These are phyloP conservation scores for Allantophomopsis lycopodina DNA, from an alignment of 2,329 filamentous ascomycete genomes.

Conservation along the genomic window DNA sequence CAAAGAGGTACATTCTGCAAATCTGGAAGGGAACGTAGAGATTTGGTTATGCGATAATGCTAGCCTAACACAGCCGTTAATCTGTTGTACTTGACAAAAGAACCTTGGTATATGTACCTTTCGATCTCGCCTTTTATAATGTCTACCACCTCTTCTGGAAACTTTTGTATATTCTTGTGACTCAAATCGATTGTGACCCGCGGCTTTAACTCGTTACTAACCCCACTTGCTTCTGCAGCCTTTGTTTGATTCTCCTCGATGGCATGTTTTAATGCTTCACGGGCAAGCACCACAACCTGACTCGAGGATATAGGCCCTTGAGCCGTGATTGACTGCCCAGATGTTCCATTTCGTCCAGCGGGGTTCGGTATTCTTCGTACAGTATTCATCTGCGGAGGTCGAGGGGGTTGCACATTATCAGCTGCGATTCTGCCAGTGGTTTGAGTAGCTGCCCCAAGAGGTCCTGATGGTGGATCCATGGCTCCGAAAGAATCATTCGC, in stretches of 20 bases:
- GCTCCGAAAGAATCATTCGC: no score
- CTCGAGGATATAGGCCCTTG: conserved; percentile 39
- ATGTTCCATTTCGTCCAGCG: conserved; percentile 29
- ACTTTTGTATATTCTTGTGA: conserved; percentile 52
- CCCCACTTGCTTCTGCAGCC: conserved; percentile 42
- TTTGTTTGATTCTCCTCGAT: conserved; percentile 52
- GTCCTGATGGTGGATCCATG: conserved; percentile 18
- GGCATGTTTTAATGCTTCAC: conserved; percentile 53
- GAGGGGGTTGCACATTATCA: conserved; percentile 21
- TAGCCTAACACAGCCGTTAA: conserved; percentile 33
- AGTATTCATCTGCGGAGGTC: conserved; percentile 20
- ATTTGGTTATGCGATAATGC: conserved; percentile 73
- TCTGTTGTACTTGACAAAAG: not conserved
- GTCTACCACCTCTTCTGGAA: conserved; percentile 21
- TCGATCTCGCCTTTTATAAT: conserved; percentile 21
- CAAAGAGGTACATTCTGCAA: conserved; percentile 63
- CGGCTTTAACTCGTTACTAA: conserved; percentile 43
- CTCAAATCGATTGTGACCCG: conserved; percentile 70
- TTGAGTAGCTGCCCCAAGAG: conserved; percentile 19
- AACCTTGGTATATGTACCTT: conserved; percentile 10
- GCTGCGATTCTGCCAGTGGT: conserved; percentile 23
- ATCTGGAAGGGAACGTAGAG: conserved; percentile 52
- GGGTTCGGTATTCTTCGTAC: conserved; percentile 26
- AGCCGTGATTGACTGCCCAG: conserved; percentile 28
- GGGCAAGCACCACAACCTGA: conserved; percentile 52